Conservation (phyloP, 2,329 filamentous ascomycete genomes). For the Tetracladium maxilliforme region DNA sequence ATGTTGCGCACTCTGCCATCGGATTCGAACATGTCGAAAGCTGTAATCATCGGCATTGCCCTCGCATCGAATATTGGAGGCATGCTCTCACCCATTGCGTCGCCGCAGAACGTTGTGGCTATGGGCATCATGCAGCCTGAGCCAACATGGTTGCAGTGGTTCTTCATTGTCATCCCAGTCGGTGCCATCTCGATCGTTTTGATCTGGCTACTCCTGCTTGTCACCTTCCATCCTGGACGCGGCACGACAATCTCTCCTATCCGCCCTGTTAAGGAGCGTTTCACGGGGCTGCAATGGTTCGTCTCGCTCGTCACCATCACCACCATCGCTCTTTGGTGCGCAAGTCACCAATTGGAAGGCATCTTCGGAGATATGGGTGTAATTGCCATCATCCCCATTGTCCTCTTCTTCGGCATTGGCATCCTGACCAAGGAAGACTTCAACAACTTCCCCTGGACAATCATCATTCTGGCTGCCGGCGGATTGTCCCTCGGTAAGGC, state of each 20-base stretch:
- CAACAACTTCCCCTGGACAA: constrained; percentile 99
- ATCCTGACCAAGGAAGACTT: constrained; percentile 98
- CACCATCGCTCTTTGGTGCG: constrained; percentile 87
- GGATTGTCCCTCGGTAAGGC: constrained; percentile 87
- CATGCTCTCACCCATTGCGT: constrained; percentile 92
- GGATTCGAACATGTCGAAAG: constrained; percentile 87
- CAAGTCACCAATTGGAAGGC: constrained; percentile 73
- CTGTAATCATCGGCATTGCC: constrained; percentile 87
- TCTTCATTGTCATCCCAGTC: constrained; percentile 88
- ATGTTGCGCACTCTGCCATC: constrained; percentile 85
- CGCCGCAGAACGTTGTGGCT: constrained; percentile 93
- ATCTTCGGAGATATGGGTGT: constrained; percentile 97
- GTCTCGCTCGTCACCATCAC: constrained; percentile 68
- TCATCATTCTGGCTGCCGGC: constrained; percentile 93
- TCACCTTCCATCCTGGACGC: constrained; percentile 72
- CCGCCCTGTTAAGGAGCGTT: constrained; percentile 74
- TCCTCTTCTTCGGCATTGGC: constrained; percentile 91
- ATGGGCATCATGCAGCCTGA: constrained; percentile 88
- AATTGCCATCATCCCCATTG: constrained; percentile 88
- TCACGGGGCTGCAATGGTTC: constrained; percentile 85
- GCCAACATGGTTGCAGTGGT: constrained; percentile 92
- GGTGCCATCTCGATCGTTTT: constrained; percentile 76
- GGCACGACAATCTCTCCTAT: constrained; percentile 88
- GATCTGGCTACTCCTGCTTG: constrained; percentile 78
- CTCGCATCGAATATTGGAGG: constrained; percentile 92